Evolutionary conservation across 2,329 filamentous ascomycete genomes (phyloP).

Genomic region (Cladosporium sp.): DNA sequence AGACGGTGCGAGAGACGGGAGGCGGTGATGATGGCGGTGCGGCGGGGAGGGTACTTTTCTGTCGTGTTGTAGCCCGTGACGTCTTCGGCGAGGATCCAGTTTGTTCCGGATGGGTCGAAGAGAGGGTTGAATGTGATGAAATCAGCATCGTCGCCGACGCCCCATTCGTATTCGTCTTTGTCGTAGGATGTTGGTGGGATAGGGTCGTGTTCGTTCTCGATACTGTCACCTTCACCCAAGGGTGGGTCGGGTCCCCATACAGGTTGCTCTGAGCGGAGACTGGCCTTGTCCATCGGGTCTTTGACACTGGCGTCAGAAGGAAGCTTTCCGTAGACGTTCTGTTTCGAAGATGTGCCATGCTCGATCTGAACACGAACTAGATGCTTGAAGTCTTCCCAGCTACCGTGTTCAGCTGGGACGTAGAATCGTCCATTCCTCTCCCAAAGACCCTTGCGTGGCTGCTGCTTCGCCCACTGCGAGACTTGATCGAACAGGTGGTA

Average conservation of each 20-base stretch:
- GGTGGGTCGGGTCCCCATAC: constrained; percentile 46
- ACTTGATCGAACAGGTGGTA: constrained; percentile 71
- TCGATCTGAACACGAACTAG: constrained; percentile 60
- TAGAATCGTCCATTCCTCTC: constrained; percentile 74
- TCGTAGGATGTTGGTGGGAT: constrained; percentile 53
- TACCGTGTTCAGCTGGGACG: constrained; percentile 63
- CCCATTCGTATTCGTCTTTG: constrained; percentile 56
- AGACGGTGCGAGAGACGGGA: constrained; percentile 63
- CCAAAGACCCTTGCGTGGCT: constrained; percentile 70
- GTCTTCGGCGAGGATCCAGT: constrained; percentile 68
- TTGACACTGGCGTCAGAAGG: constrained; percentile 19
- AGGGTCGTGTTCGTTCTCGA: constrained; percentile 47
- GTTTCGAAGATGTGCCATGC: constrained; percentile 44
- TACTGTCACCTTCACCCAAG: constrained; percentile 37
- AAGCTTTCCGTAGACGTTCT: constrained; percentile 39
- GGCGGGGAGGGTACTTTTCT: constrained; percentile 57
- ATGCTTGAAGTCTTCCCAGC: constrained; percentile 66
- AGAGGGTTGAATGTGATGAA: constrained; percentile 74
- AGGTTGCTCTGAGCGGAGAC: constrained; percentile 39
- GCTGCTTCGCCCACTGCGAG: constrained; percentile 60
- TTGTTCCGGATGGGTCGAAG: constrained; percentile 65
- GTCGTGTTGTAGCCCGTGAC: constrained; percentile 62
- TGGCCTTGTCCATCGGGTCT: constrained; percentile 33
- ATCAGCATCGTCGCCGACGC: constrained; percentile 67
- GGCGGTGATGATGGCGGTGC: constrained; percentile 67